phyloP scores from a whole-genome alignment of 148 eudicot genomes.

The Beta vulgaris region DNA sequence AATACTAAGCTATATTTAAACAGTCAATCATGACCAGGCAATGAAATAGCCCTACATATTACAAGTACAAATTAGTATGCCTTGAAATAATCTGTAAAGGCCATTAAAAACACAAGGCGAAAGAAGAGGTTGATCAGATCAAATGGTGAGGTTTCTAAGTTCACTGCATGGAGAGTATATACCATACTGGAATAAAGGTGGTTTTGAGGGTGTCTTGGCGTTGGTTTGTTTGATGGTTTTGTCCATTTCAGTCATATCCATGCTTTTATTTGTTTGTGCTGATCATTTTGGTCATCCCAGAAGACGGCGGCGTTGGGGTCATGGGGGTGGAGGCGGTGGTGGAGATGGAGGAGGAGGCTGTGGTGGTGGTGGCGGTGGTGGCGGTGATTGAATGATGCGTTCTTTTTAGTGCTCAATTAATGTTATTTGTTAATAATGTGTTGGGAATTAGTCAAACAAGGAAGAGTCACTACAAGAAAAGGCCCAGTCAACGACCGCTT shows the following conservation, averaged over 20 bases:
- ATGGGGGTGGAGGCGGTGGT: background rate
- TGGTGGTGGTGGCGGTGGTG: background rate
- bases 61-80: too few species aligned
- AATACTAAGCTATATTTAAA: too few species aligned
- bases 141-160: slow-evolving; percentile 2
- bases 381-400: background rate
- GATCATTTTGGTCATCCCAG: background rate
- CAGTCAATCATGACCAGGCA: background rate
- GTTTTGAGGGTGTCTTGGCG: background rate
- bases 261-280: background rate
- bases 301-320: background rate
- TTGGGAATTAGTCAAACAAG: too few species aligned
- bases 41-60: background rate
- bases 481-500: too few species aligned
- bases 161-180: background rate
- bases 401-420: too few species aligned
- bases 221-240: slow-evolving; percentile 5
- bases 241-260: slow-evolving; percentile 4
- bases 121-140: too few species aligned
- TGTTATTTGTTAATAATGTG: too few species aligned
- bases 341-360: background rate
- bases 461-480: too few species aligned
- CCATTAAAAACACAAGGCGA: too few species aligned
- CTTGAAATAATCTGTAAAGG: too few species aligned
- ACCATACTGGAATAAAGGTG: background rate